Evolutionary conservation across 257 asterid species (phyloP).

Genomic region (Leptodermis oblonga): DNA sequence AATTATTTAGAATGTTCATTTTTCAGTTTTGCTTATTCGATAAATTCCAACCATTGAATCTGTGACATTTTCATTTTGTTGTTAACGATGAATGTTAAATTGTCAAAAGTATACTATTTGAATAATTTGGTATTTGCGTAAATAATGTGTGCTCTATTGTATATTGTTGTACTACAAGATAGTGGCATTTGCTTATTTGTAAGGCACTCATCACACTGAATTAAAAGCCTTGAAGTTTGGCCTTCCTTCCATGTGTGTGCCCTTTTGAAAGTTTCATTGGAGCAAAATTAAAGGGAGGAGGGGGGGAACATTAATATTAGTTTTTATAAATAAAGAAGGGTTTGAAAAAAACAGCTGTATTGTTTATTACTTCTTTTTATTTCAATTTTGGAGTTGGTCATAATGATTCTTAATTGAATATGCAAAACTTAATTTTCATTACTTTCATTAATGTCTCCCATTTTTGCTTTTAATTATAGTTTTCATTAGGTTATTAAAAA

Average conservation of each 20-base stretch:
- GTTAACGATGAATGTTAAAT: no score
- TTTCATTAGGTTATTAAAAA: background rate
- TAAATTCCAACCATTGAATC: no score
- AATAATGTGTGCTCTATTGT: no score
- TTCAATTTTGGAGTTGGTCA: background rate
- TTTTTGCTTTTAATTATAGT: background rate
- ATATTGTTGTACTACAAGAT: no score
- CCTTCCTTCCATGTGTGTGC: background rate
- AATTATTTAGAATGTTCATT: no score
- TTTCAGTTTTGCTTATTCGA: no score
- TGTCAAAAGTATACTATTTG: no score
- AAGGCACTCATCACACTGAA: background rate
- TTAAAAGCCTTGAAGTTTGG: background rate
- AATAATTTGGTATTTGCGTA: no score
- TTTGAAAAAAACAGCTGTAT: background rate
- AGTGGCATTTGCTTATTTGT: background rate
- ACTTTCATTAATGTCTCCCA: background rate
- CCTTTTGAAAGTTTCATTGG: background rate
- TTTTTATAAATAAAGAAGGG: background rate
- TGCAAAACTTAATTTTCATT: background rate
- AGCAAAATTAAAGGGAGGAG: background rate
- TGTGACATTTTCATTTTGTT: no score
- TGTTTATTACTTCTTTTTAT: background rate
- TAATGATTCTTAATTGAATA: constrained; percentile 3
- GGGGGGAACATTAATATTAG: no score